A percentile compares a stretch with the other conserved stretches of the same genome.
Evolutionary conservation across 768 basidiomycete species (phyloP).

Genomic region (Dendrothele bispora): DNA sequence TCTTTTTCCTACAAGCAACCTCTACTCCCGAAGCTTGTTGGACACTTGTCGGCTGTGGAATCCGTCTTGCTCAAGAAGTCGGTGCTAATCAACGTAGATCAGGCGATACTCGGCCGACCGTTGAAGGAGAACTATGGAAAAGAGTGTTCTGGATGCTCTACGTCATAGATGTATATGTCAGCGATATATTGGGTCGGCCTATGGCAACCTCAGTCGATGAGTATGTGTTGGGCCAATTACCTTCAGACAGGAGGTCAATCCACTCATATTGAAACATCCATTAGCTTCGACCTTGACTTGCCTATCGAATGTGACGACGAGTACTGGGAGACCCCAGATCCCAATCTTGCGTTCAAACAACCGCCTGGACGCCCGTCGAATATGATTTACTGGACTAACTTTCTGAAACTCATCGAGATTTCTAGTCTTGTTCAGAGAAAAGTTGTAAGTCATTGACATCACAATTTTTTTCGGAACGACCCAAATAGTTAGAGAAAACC

Average conservation of each 20-base stretch:
- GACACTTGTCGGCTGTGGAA: slow-evolving; percentile 35
- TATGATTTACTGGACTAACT: slow-evolving; percentile 39
- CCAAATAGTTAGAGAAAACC: not conserved
- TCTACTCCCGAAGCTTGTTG: slow-evolving; percentile 28
- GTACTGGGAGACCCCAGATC: slow-evolving; percentile 42
- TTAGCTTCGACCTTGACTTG: slow-evolving; percentile 48
- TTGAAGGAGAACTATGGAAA: slow-evolving; percentile 54
- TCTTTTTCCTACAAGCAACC: slow-evolving; percentile 31
- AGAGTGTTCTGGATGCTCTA: slow-evolving; percentile 35
- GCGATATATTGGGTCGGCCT: slow-evolving; percentile 43
- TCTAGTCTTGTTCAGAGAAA: slow-evolving; percentile 39
- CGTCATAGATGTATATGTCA: slow-evolving; percentile 19
- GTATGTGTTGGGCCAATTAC: slow-evolving; percentile 24
- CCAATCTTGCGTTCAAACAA: slow-evolving; percentile 42
- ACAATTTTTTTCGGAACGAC: not conserved
- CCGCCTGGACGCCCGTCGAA: slow-evolving; percentile 41
- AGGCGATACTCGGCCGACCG: slow-evolving; percentile 22
- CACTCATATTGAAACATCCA: slow-evolving; percentile 20
- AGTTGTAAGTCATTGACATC: slow-evolving; percentile 31
- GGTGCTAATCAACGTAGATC: slow-evolving; percentile 28
- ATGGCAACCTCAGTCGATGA: slow-evolving; percentile 52
- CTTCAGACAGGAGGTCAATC: not conserved
- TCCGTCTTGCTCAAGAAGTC: slow-evolving; percentile 45
- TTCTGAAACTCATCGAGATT: slow-evolving; percentile 47
- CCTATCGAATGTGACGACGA: slow-evolving; percentile 60